phyloP scores from a whole-genome alignment of 2,329 filamentous ascomycete genomes.

The Cladophialophora exuberans region DNA sequence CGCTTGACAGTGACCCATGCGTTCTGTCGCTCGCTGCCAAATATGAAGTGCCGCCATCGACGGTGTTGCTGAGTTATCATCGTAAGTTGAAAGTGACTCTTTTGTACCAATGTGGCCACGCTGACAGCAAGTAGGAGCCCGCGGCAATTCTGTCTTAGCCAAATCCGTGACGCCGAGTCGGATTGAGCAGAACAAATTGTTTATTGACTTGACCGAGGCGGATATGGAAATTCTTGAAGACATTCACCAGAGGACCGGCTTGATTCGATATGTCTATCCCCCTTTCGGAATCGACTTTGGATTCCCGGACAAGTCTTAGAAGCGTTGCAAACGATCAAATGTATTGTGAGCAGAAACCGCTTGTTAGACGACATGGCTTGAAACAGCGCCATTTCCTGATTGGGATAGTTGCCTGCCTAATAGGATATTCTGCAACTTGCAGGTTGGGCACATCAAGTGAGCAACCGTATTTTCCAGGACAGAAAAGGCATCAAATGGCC shows the following conservation, averaged over 20 bases:
- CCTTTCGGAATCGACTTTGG: slow-evolving; percentile 40
- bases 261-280: slow-evolving; percentile 41
- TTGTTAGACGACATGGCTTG: too few species aligned
- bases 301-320: slow-evolving; percentile 37
- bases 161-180: slow-evolving; percentile 15
- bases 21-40: slow-evolving; percentile 12
- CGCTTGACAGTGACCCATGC: slow-evolving; percentile 14
- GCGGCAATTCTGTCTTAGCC: too few species aligned
- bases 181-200: slow-evolving; percentile 13
- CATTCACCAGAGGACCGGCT: slow-evolving; percentile 38
- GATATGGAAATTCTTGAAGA: slow-evolving; percentile 36
- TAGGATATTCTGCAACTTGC: too few species aligned
- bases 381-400: too few species aligned
- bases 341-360: too few species aligned
- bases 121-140: too few species aligned
- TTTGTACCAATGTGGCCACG: slow-evolving; percentile 5
- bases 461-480: too few species aligned
- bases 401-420: too few species aligned
- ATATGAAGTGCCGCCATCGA: slow-evolving; percentile 15
- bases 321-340: too few species aligned
- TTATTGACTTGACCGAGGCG: slow-evolving; percentile 13
- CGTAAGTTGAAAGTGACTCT: slow-evolving; percentile 12
- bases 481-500: too few species aligned
- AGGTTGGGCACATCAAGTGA: too few species aligned
- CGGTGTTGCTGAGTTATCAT: slow-evolving; percentile 20